These are phyloP conservation scores for Apophysomyces sp. DNA, from an alignment of 371 early-diverging fungal species.

Conservation along the genomic window DNA sequence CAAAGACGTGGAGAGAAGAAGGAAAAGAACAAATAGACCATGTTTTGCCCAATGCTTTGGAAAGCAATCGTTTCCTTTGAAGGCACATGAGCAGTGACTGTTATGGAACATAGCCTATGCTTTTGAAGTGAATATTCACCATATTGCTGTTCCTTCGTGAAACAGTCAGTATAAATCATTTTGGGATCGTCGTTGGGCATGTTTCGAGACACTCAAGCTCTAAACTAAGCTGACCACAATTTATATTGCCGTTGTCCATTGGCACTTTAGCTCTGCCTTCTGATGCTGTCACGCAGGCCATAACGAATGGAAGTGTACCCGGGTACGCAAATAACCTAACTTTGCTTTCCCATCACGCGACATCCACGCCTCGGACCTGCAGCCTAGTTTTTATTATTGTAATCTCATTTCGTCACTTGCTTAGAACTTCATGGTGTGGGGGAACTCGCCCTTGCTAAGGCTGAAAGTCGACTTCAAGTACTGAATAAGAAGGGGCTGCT, in stretches of 20 bases:
- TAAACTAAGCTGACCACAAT: too few relatives aligned
- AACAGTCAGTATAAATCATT: too few relatives aligned
- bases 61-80: background rate
- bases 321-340: background rate
- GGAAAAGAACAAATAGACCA: background rate
- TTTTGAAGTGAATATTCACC: too few relatives aligned
- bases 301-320: background rate
- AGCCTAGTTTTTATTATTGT: slow-evolving; percentile 1
- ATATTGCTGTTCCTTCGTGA: too few relatives aligned
- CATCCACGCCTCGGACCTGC: background rate
- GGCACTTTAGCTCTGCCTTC: background rate
- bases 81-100: too few relatives aligned
- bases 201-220: too few relatives aligned
- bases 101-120: too few relatives aligned
- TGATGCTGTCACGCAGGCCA: background rate
- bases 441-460: slow-evolving; percentile 93
- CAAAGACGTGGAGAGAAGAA: background rate
- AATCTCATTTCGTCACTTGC: background rate
- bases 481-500: slow-evolving; percentile 80
- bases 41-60: background rate
- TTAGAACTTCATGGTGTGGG: slow-evolving; percentile 94
- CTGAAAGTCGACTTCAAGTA: slow-evolving; percentile 89
- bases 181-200: too few relatives aligned
- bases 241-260: too few relatives aligned
- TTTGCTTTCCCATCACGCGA: background rate